phyloP scores from a whole-genome alignment of 169 alveolate genomes.

The Perkinsus olseni region DNA sequence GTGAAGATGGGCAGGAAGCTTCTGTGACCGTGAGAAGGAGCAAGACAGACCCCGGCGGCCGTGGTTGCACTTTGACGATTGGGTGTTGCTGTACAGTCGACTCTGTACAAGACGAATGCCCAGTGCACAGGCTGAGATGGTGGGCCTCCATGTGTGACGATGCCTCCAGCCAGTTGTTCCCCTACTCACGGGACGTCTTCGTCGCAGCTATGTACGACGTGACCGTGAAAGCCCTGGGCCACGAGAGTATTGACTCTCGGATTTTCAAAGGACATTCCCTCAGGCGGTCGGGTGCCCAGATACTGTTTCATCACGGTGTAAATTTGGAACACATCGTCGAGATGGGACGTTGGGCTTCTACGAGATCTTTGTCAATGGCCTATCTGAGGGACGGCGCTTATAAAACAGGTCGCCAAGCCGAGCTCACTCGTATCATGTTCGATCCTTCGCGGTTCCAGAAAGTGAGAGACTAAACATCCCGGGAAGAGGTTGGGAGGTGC shows the following conservation, averaged over 20 bases:
- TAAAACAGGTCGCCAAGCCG: background rate
- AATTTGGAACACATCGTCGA: background rate
- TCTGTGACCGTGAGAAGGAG: background rate
- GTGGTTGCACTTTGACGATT: background rate
- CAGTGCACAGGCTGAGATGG: background rate
- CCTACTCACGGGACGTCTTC: background rate
- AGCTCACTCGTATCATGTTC: background rate
- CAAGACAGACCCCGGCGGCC: background rate
- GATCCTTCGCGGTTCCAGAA: background rate
- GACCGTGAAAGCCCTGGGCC: background rate
- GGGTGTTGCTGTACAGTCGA: background rate
- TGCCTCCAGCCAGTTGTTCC: background rate
- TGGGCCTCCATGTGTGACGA: background rate
- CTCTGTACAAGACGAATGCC: background rate
- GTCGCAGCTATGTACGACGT: background rate
- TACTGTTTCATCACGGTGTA: background rate
- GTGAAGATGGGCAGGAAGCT: background rate
- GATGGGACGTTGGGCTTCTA: background rate
- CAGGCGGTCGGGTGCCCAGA: background rate
- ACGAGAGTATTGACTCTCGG: background rate
- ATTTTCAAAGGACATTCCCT: background rate
- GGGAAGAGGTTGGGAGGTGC: background rate
- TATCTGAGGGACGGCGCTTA: background rate
- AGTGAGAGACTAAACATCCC: background rate
- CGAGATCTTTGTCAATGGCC: background rate